Evolutionary conservation across 164 flowering plant genomes (phyloP).

Genomic region (Macadamia integrifolia): DNA sequence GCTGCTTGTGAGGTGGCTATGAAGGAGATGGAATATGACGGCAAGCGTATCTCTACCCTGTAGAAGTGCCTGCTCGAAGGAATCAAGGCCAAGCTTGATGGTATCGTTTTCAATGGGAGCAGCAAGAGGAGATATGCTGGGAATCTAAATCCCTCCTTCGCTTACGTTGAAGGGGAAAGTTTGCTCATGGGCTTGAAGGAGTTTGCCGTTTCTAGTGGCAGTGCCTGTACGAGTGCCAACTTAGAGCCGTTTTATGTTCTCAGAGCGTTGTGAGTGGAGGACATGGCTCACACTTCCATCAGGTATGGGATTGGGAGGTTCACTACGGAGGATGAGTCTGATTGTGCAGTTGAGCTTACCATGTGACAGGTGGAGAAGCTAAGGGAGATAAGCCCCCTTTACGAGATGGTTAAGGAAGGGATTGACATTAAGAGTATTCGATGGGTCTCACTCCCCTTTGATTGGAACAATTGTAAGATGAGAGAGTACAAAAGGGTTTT

Average conservation of each 20-base stretch:
- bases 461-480: too few relatives aligned
- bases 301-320: slow-evolving; percentile 98
- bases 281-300: slow-evolving; percentile 97
- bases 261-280: slow-evolving; percentile 95
- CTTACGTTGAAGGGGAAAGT: slow-evolving; percentile 95
- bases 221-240: slow-evolving; percentile 94
- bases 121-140: slow-evolving; percentile 74
- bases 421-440: slow-evolving; percentile 85
- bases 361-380: slow-evolving; percentile 84
- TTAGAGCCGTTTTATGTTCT: slow-evolving; percentile 93
- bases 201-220: slow-evolving; percentile 94
- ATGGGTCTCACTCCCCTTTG: slow-evolving; percentile 29
- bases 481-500: too few relatives aligned
- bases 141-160: slow-evolving; percentile 85
- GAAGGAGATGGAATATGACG: slow-evolving; percentile 89
- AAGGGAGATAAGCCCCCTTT: slow-evolving; percentile 97
- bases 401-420: slow-evolving; percentile 97
- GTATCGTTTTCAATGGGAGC: slow-evolving; percentile 88
- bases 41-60: slow-evolving; percentile 42
- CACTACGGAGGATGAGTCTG: slow-evolving; percentile 86
- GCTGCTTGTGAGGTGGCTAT: slow-evolving; percentile 82
- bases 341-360: slow-evolving; percentile 80
- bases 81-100: slow-evolving; percentile 58
- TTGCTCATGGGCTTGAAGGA: slow-evolving; percentile 97
- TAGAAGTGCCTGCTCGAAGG: slow-evolving; percentile 75